Conservation (phyloP, 2,329 filamentous ascomycete genomes). For the Claviceps cyperi region DNA sequence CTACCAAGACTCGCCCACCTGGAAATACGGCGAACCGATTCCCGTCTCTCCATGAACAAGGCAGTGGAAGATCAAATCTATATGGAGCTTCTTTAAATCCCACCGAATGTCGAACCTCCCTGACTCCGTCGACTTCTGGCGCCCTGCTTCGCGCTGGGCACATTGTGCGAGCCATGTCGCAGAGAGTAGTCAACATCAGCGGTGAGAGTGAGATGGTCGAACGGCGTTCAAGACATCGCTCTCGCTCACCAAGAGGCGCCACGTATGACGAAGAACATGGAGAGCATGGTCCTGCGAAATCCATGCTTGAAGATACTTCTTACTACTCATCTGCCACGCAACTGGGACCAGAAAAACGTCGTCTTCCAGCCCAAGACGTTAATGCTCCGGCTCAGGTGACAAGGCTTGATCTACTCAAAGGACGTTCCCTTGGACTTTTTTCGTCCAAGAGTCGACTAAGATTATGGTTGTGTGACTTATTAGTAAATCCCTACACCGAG, state of each 20-base stretch:
- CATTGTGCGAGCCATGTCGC: slow-evolving; percentile 76
- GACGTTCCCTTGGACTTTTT: slow-evolving; percentile 76
- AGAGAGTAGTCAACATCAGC: slow-evolving; percentile 93
- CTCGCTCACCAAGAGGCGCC: slow-evolving; percentile 36
- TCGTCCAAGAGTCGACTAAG: slow-evolving; percentile 63
- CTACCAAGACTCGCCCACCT: slow-evolving; percentile 36
- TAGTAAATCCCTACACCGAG: slow-evolving; percentile 79
- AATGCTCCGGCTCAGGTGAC: slow-evolving; percentile 7
- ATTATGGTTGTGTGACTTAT: slow-evolving; percentile 60
- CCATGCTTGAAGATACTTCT: slow-evolving; percentile 32
- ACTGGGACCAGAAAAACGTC: slow-evolving; percentile 31
- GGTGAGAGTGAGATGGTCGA: slow-evolving; percentile 80
- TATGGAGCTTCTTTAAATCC: slow-evolving; percentile 43
- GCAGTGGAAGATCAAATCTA: slow-evolving; percentile 32
- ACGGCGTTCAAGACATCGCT: slow-evolving; percentile 49
- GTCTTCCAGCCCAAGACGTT: slow-evolving; percentile 5
- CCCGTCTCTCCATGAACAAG: slow-evolving; percentile 40
- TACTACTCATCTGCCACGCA: slow-evolving; percentile 35
- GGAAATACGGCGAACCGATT: slow-evolving; percentile 35
- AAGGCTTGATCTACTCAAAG: slow-evolving; percentile 60
- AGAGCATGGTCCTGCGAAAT: slow-evolving; percentile 12
- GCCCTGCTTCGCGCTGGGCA: slow-evolving; percentile 57
- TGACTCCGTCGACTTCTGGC: slow-evolving; percentile 47
- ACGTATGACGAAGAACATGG: slow-evolving; percentile 15
- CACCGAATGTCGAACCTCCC: slow-evolving; percentile 37